These are phyloP conservation scores for Aspergillus aculeatinus DNA, from an alignment of 2,329 filamentous ascomycete genomes.

Conservation along the genomic window DNA sequence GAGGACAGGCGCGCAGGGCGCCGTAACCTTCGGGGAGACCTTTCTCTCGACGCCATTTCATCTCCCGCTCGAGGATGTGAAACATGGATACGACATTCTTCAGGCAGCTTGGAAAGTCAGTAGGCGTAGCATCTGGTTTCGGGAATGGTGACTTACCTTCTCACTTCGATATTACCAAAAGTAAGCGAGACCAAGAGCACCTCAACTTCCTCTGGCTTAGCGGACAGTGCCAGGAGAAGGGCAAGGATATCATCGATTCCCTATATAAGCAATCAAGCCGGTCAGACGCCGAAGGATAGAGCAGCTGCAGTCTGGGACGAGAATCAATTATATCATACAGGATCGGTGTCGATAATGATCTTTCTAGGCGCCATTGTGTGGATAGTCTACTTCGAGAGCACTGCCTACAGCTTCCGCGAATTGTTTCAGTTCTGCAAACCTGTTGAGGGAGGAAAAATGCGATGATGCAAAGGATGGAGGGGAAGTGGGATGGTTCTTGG, in stretches of 20 bases:
- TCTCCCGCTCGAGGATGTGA: slow-evolving; percentile 85
- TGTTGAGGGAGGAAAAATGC: neutral
- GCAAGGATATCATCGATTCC: slow-evolving; percentile 91
- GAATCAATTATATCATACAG: slow-evolving; percentile 54
- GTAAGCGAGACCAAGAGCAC: slow-evolving; percentile 83
- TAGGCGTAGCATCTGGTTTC: neutral
- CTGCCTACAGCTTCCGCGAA: neutral
- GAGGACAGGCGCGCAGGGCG: slow-evolving; percentile 69
- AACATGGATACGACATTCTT: slow-evolving; percentile 88
- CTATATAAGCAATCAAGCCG: slow-evolving; percentile 24
- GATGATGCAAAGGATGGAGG: slow-evolving; percentile 5
- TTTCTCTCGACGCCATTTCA: slow-evolving; percentile 73
- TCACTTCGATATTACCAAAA: slow-evolving; percentile 87
- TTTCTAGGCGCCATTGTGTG: slow-evolving; percentile 38
- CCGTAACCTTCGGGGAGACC: slow-evolving; percentile 71
- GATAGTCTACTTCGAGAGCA: neutral
- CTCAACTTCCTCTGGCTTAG: slow-evolving; percentile 79
- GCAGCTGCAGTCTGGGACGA: neutral
- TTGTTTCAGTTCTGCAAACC: neutral
- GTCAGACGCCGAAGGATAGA: neutral
- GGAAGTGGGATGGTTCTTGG: slow-evolving; percentile 21
- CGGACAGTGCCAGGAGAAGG: slow-evolving; percentile 80
- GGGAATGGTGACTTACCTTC: slow-evolving; percentile 57
- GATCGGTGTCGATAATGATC: slow-evolving; percentile 96
- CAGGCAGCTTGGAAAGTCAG: slow-evolving; percentile 61